Evolutionary conservation across 1,139 yeast genomes (phyloP).

Genomic region (Candida freyschussii): DNA sequence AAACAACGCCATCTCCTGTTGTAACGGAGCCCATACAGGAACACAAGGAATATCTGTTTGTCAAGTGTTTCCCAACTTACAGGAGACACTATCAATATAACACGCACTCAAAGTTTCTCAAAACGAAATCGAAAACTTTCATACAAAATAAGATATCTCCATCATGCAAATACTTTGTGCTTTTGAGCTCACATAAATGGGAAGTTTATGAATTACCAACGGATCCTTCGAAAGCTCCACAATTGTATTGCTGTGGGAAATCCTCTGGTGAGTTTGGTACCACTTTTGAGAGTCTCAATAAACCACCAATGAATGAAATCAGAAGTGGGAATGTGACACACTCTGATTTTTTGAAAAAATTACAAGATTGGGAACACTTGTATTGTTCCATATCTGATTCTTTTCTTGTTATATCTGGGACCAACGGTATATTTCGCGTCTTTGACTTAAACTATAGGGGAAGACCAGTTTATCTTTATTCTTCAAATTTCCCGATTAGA

Average conservation of each 20-base stretch:
- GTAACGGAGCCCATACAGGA: conserved; percentile 9
- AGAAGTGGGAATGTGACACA: conserved; percentile 16
- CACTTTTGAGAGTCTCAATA: conserved; percentile 34
- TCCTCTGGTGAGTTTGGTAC: conserved; percentile 64
- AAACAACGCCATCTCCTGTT: conserved; percentile 3
- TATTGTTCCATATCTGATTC: conserved; percentile 60
- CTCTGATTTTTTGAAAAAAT: conserved; percentile 15
- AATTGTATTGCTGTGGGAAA: conserved; percentile 60
- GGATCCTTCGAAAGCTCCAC: conserved; percentile 44
- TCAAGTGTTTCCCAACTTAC: conserved; percentile 79
- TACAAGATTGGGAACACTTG: conserved; percentile 54
- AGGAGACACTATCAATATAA: conserved; percentile 60
- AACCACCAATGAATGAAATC: conserved; percentile 28
- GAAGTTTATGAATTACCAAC: conserved; percentile 55
- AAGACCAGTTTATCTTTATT: conserved; percentile 60
- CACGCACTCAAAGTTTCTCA: conserved; percentile 52
- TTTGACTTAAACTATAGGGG: conserved; percentile 55
- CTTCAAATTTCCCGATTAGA: conserved; percentile 70
- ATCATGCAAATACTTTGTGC: conserved; percentile 55
- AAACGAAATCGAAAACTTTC: conserved; percentile 44
- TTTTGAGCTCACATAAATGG: conserved; percentile 67
- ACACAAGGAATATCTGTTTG: conserved; percentile 53
- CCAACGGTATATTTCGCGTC: conserved; percentile 65
- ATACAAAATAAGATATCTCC: conserved; percentile 64
- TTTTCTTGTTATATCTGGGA: conserved; percentile 64